phyloP scores from a whole-genome alignment of 371 early-diverging fungal species.

The Lichtheimia ramosa region DNA sequence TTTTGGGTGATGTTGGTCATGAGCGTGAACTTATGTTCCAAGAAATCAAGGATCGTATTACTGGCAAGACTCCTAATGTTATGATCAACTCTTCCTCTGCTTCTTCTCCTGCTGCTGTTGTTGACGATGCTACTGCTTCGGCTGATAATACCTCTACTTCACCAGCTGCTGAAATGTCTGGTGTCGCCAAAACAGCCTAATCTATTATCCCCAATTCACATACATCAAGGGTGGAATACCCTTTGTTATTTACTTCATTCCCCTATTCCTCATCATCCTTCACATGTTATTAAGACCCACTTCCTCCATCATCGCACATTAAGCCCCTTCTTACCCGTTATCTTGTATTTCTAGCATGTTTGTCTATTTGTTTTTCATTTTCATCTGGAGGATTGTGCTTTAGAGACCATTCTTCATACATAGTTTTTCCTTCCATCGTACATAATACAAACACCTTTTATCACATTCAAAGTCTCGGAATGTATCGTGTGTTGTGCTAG shows the following conservation, averaged over 20 bases:
- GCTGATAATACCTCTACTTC: not conserved
- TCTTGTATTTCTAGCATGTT: constrained; percentile 6
- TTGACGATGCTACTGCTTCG: not conserved
- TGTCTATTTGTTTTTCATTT: constrained; percentile 5
- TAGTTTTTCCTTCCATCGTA: not conserved
- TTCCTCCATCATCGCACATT: not conserved
- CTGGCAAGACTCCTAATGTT: constrained; percentile 6
- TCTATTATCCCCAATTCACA: not conserved
- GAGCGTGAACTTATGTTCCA: constrained; percentile 57
- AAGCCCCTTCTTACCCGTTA: not conserved
- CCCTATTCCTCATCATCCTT: not conserved
- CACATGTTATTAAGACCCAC: no score
- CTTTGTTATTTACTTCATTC: not conserved
- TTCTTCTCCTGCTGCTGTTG: not conserved
- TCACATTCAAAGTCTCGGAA: no score
- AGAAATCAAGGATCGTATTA: constrained; percentile 50
- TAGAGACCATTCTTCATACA: no score
- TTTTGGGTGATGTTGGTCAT: constrained; percentile 53
- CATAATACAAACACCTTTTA: no score
- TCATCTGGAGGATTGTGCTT: not conserved
- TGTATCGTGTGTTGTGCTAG: no score
- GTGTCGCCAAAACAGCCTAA: constrained; percentile 7
- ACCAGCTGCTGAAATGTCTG: not conserved
- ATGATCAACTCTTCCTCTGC: not conserved
- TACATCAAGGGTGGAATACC: no score